Base-by-base conservation (phyloP, 805 yeast genomes). In the Pichia membranifaciens region DNA sequence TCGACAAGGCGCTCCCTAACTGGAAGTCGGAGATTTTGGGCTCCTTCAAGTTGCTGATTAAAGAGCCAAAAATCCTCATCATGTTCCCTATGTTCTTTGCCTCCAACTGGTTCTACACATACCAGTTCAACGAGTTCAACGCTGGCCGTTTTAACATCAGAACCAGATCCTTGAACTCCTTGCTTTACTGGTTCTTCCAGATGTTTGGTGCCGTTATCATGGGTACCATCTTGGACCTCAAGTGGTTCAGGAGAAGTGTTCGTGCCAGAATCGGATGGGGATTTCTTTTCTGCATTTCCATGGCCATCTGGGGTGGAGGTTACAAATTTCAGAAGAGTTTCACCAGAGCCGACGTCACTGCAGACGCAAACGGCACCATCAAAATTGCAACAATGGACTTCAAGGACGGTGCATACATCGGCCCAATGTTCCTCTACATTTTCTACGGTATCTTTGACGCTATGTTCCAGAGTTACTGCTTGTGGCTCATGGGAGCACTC, bases 31-130 rank as follows among this genome's bases (percentile, higher is more conserved):
- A 54, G 40, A 41, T 54, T 31, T 44, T 25, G 15, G 76, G 68
- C 39, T 66, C 78, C 55, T 59, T 59, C 51, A 56, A 57, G 38
- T 36, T 45, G 2, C 22, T 56, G 37, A 58, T 55, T 45, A 44
- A 39, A 20, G 57, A 55, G 45, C 58, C 60, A 34, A 52, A 64
- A 58, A 73, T 79, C 44, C 57, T 72, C 41, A 60, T 74, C 22
- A 56, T 78, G 59, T 74, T 81, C 70, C 85, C 85, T 38, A 72
- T 78, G 76, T 80, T 79, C 60, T 74, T 76, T 54, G 71, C 81
- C 25, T 76, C 84, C 33, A 80, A 80, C 67, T 80, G 81, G 81
- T 80, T 78, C 67, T 78, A 78, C 69, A 76, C 84, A 40, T 80
- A 80, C 62, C 83, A 80, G 63, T 79, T 76, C 57, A 78, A 78